Evolutionary conservation across 495 filamentous ascomycete species (phyloP).

Genomic region (Hypoxylon trugodes): DNA sequence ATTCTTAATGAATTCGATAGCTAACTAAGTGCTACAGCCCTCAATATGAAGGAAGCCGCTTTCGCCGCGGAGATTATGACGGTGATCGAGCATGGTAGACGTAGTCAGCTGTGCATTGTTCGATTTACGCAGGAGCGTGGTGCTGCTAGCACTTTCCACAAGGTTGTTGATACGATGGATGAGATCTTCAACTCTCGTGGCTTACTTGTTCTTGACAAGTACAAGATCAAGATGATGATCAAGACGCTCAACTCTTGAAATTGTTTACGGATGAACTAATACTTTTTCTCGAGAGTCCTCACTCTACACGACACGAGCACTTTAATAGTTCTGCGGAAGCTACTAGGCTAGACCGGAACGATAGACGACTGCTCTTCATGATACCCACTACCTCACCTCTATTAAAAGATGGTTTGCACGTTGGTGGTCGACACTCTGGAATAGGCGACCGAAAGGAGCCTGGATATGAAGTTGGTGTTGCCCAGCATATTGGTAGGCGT

Average conservation of each 20-base stretch:
- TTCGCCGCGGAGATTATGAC: slow-evolving; percentile 84
- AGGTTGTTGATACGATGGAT: slow-evolving; percentile 78
- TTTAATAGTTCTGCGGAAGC: neutral
- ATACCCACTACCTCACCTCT: neutral
- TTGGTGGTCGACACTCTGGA: slow-evolving; percentile 1
- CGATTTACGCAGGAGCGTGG: slow-evolving; percentile 89
- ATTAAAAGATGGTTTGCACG: neutral
- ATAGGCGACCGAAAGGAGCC: neutral
- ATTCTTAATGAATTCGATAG: neutral
- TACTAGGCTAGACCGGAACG: neutral
- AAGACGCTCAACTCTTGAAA: slow-evolving; percentile 58
- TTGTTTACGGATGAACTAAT: neutral
- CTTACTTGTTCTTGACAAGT: slow-evolving; percentile 74
- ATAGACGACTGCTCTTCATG: too few relatives aligned
- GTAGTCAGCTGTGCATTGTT: slow-evolving; percentile 73
- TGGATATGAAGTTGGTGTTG: neutral
- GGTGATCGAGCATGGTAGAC: slow-evolving; percentile 79
- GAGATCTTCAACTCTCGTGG: slow-evolving; percentile 64
- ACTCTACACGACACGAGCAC: too few relatives aligned
- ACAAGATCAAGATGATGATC: slow-evolving; percentile 73
- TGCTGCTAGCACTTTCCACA: slow-evolving; percentile 83
- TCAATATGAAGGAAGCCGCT: slow-evolving; percentile 77
- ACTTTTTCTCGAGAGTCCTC: neutral
- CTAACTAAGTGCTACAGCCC: slow-evolving; percentile 58
- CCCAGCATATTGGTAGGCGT: neutral